These are phyloP conservation scores for Emericellopsis cladophorae DNA, from an alignment of 2,329 filamentous ascomycete genomes.

Conservation along the genomic window DNA sequence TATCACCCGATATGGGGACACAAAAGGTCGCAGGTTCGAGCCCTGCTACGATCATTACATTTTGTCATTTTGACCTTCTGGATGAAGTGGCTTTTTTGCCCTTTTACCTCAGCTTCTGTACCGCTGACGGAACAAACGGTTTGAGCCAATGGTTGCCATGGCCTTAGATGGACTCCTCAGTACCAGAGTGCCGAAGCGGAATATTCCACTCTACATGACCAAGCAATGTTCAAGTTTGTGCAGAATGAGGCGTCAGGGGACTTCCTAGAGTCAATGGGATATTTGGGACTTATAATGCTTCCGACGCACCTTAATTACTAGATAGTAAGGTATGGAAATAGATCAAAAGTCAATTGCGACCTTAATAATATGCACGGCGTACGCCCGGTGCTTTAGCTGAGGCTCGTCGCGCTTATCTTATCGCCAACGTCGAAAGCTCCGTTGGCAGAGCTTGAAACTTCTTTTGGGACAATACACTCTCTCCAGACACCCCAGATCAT, in stretches of 20 bases:
- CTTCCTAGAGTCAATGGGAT: neutral
- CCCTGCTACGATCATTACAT: slow-evolving; percentile 24
- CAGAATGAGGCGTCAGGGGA: neutral
- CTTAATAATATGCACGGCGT: neutral
- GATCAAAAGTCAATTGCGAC: neutral
- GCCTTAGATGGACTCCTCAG: too few relatives aligned
- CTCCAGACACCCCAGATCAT: too few relatives aligned
- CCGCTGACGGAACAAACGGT: too few relatives aligned
- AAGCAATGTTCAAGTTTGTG: neutral
- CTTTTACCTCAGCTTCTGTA: too few relatives aligned
- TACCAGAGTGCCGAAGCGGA: too few relatives aligned
- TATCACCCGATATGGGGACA: slow-evolving; percentile 5
- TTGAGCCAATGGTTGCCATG: too few relatives aligned
- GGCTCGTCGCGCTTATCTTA: neutral
- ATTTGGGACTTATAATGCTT: neutral
- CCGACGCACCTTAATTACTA: neutral
- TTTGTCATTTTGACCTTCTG: neutral
- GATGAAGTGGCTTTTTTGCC: neutral
- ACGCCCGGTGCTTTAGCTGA: neutral
- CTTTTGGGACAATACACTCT: neutral
- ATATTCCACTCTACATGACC: too few relatives aligned
- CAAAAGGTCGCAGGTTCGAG: slow-evolving; percentile 31
- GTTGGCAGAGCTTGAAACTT: neutral
- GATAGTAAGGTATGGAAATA: neutral
- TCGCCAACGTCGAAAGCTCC: neutral